Evolutionary conservation across 805 yeast species (phyloP).

Genomic region (Candida fluviatilis): DNA sequence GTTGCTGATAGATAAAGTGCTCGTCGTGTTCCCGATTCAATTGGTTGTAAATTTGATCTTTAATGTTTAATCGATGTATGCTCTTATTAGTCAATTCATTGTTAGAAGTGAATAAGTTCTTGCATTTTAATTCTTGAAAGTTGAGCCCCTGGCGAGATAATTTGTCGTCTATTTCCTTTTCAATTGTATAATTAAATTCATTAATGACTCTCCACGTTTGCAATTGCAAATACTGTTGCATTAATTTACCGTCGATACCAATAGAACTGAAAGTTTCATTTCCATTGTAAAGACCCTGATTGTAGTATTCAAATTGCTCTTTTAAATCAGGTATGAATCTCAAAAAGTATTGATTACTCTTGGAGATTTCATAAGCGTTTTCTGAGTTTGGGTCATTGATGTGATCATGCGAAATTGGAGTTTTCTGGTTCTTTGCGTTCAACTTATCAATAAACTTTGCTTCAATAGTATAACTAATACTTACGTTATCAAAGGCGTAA

Average conservation of each 20-base stretch:
- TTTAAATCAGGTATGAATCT: constrained; percentile 37
- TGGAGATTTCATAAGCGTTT: constrained; percentile 32
- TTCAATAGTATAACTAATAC: constrained; percentile 49
- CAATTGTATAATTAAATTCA: constrained; percentile 25
- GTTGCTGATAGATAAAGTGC: constrained; percentile 8
- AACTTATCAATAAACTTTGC: constrained; percentile 51
- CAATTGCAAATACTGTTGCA: constrained; percentile 18
- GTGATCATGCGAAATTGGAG: constrained; percentile 28
- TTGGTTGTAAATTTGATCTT: constrained; percentile 8
- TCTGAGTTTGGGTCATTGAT: constrained; percentile 33
- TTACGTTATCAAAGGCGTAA: constrained; percentile 37
- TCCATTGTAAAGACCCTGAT: constrained; percentile 21
- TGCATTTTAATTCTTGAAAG: constrained; percentile 28
- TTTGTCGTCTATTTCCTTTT: constrained; percentile 32
- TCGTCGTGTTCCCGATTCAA: constrained; percentile 6
- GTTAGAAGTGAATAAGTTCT: constrained; percentile 15
- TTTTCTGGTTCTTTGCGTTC: constrained; percentile 25
- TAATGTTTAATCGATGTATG: constrained; percentile 6
- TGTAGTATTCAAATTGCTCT: constrained; percentile 22
- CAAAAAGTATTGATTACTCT: constrained; percentile 31
- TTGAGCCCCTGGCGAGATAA: constrained; percentile 22
- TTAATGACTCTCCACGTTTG: constrained; percentile 32
- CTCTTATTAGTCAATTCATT: constrained; percentile 4
- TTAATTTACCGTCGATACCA: constrained; percentile 35
- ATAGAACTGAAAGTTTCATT: constrained; percentile 23